Evolutionary conservation across 2,329 filamentous ascomycete species (phyloP).

Genomic region (Ophiostoma tasmaniense): DNA sequence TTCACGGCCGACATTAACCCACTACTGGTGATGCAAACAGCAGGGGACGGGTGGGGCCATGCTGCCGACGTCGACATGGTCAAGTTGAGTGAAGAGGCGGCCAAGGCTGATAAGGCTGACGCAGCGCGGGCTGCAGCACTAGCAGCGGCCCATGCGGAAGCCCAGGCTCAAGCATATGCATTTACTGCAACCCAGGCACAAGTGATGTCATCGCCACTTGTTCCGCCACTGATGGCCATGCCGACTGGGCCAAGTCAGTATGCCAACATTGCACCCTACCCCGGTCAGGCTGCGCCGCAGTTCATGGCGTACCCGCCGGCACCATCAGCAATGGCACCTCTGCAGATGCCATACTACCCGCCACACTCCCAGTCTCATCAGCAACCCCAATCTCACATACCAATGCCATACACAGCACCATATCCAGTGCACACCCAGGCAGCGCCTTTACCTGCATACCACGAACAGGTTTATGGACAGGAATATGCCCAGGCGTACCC

Average conservation of each 20-base stretch:
- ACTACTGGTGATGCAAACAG: conserved; percentile 49
- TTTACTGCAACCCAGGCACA: neutral
- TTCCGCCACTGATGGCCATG: neutral
- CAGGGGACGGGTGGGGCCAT: conserved; percentile 27
- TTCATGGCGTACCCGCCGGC: neutral
- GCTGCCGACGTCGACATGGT: conserved; percentile 8
- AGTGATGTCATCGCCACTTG: neutral
- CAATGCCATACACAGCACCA: neutral
- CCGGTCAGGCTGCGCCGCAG: neutral
- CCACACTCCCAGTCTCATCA: neutral
- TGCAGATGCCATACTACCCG: neutral
- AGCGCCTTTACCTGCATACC: neutral
- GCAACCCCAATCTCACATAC: neutral
- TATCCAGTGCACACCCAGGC: neutral
- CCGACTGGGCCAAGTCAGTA: neutral
- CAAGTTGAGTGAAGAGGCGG: conserved; percentile 8
- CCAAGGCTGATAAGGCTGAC: neutral
- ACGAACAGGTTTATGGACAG: neutral
- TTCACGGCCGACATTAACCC: conserved; percentile 52
- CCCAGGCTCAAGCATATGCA: neutral
- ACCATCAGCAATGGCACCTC: neutral
- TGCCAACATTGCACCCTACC: neutral
- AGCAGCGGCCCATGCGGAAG: neutral
- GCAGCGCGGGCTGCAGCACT: neutral
- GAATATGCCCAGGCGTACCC: neutral